phyloP scores from a whole-genome alignment of 345 rosid species.

The Salix koriyanagi region DNA sequence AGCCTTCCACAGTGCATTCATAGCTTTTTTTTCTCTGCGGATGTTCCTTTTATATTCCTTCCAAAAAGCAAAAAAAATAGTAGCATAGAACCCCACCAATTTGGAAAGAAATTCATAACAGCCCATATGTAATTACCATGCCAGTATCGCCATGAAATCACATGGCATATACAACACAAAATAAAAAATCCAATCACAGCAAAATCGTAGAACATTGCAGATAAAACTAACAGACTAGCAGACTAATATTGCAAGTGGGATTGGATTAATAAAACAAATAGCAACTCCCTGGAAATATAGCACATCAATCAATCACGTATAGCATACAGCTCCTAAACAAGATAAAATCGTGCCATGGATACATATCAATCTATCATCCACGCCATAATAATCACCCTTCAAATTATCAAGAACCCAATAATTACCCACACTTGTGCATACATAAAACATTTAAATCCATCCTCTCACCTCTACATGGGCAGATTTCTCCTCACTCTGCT shows the following conservation, averaged over 20 bases:
- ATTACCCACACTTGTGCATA: neutral
- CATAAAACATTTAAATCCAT: neutral
- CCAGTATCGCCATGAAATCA: neutral
- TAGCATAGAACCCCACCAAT: neutral
- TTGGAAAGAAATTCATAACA: neutral
- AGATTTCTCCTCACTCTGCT: conserved; percentile 9
- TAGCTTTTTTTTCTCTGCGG: neutral
- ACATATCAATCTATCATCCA: neutral
- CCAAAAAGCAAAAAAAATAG: neutral
- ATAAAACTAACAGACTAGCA: neutral
- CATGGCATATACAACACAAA: neutral
- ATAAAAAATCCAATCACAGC: neutral
- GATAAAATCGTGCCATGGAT: neutral
- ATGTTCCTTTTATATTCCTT: neutral
- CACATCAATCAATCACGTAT: neutral
- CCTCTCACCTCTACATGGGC: conserved; percentile 12
- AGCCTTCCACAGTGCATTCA: neutral
- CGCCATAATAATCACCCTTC: neutral
- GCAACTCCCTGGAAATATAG: neutral
- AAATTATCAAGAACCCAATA: neutral
- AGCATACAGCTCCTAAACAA: neutral
- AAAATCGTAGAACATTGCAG: neutral
- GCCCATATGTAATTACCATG: neutral
- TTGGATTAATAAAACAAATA: neutral
- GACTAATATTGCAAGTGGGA: neutral